Evolutionary conservation across 1,139 yeast species (phyloP).

Genomic region (Lodderomyces orthopsilosis): DNA sequence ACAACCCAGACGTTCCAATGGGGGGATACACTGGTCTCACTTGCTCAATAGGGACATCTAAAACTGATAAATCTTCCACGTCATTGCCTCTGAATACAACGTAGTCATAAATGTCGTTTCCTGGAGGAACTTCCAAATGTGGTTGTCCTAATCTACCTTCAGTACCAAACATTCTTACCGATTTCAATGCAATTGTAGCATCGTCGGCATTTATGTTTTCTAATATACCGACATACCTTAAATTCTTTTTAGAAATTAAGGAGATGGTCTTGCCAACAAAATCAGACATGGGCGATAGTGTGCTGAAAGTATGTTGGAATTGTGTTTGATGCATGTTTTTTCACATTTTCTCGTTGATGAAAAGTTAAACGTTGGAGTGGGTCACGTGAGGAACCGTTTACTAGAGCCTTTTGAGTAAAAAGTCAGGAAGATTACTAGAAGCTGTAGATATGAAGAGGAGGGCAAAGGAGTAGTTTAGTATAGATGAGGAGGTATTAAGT

Average conservation of each 20-base stretch:
- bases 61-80: conserved; percentile 83
- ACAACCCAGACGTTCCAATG: conserved; percentile 13
- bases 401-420: too few species aligned
- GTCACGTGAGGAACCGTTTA: too few species aligned
- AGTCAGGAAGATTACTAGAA: too few species aligned
- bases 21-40: conserved; percentile 37
- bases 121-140: conserved; percentile 69
- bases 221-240: conserved; percentile 83
- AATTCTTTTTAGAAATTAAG: conserved; percentile 81
- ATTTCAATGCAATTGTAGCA: conserved; percentile 81
- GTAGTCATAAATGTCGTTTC: conserved; percentile 68
- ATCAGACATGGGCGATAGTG: conserved; percentile 67
- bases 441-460: too few species aligned
- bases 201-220: conserved; percentile 87
- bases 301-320: not conserved
- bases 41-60: conserved; percentile 62
- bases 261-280: conserved; percentile 92
- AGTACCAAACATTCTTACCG: conserved; percentile 86
- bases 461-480: not conserved
- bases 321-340: not conserved
- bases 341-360: not conserved
- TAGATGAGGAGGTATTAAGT: not conserved
- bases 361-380: not conserved
- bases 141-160: conserved; percentile 87
- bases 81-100: conserved; percentile 91